A percentile compares a stretch with the other conserved stretches of the same genome.
Evolutionary conservation across 352 stramenopile species (phyloP).

Genomic region (Plasmopara muralis): DNA sequence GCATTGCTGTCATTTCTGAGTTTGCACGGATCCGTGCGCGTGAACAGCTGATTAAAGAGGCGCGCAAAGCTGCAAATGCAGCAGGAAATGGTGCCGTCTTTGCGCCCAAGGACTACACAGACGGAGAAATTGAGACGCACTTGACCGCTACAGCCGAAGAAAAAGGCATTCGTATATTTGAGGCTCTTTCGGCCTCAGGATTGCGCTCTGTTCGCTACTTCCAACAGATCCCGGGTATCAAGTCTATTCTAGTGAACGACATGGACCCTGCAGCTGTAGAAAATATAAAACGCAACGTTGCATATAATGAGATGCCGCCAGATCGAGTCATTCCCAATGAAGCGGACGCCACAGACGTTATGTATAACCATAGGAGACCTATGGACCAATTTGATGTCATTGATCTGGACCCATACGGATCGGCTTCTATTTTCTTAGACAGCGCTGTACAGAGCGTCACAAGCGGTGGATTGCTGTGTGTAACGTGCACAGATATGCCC

Average conservation of each 20-base stretch:
- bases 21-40: slow-evolving; percentile 88
- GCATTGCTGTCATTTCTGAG: slow-evolving; percentile 96
- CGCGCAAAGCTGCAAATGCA: slow-evolving; percentile 44
- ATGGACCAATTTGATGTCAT: slow-evolving; percentile 98
- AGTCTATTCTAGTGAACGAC: slow-evolving; percentile 98
- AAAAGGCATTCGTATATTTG: slow-evolving; percentile 95
- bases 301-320: slow-evolving; percentile 79
- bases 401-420: slow-evolving; percentile 99
- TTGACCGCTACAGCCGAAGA: slow-evolving; percentile 50
- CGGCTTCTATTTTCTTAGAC: slow-evolving; percentile 97
- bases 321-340: slow-evolving; percentile 83
- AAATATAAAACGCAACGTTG: slow-evolving; percentile 93
- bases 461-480: slow-evolving; percentile 95
- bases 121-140: slow-evolving; percentile 73
- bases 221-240: slow-evolving; percentile 97
- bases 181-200: slow-evolving; percentile 97
- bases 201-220: slow-evolving; percentile 98
- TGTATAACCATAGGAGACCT: slow-evolving; percentile 82
- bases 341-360: slow-evolving; percentile 81
- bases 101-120: slow-evolving; percentile 40
- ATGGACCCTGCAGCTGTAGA: slow-evolving; percentile 95
- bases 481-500: slow-evolving; percentile 99
- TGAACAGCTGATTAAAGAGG: slow-evolving; percentile 70
- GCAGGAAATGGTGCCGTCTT: slow-evolving; percentile 30
- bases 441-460: slow-evolving; percentile 90